Evolutionary conservation across 208 protist genomes (phyloP).

Genomic region (Porcisia hertigi): DNA sequence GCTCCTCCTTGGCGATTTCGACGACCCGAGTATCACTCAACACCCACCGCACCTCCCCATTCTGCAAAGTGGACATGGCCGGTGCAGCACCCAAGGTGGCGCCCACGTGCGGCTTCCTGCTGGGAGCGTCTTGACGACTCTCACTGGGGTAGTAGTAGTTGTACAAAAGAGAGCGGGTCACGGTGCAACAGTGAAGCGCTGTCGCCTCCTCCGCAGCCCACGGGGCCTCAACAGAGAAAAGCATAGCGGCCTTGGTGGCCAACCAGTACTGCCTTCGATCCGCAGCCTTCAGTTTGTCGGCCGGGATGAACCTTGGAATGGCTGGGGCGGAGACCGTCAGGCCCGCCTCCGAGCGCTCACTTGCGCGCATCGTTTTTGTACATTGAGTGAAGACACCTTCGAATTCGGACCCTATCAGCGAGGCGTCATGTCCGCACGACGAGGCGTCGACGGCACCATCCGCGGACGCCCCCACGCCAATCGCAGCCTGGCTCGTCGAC

Average conservation of each 20-base stretch:
- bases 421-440: not conserved
- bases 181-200: constrained; percentile 47
- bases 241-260: constrained; percentile 41
- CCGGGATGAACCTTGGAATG: constrained; percentile 1
- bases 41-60: constrained; percentile 26
- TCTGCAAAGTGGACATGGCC: constrained; percentile 16
- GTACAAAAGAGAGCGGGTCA: constrained; percentile 22
- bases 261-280: constrained; percentile 17
- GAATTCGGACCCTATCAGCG: not conserved
- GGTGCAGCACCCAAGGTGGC: not conserved
- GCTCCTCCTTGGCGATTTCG: constrained; percentile 26
- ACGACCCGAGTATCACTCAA: constrained; percentile 31
- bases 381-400: too few species aligned
- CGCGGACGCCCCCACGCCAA: not conserved
- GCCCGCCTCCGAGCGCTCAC: not conserved
- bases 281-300: constrained; percentile 1
- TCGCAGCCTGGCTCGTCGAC: not conserved
- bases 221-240: constrained; percentile 68
- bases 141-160: constrained; percentile 21
- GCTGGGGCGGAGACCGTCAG: not conserved
- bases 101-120: not conserved
- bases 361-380: too few species aligned
- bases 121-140: too few species aligned
- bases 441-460: not conserved
- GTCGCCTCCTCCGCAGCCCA: constrained; percentile 55